Base-by-base conservation (phyloP, 768 basidiomycete species). In the Steccherinum ochraceum region DNA sequence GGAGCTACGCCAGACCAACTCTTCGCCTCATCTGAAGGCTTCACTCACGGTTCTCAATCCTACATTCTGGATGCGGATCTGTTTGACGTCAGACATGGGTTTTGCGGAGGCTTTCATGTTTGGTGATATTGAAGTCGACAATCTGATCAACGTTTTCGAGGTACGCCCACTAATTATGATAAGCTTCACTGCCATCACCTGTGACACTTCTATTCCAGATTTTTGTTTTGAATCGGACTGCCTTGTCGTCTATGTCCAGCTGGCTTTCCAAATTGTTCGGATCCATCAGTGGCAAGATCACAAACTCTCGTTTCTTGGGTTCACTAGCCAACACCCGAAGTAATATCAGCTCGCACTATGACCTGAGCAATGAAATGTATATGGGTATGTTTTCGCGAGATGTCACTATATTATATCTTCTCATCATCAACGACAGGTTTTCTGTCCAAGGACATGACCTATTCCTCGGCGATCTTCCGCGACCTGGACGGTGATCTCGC, bases 91-190 rank as follows among this genome's bases (percentile, higher is more conserved):
- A 20, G 85, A 87, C 61, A 67, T 89, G 41, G 87, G 85, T 2
- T 87, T 89, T 57, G 74, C 82, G 3, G 87, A 89, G 64, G 80
- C 83, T 0, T 88, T 81, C 66, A 89, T 90, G 87, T 81, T 80
- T 50, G 84, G 86, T 5, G 86, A 89, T 42, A 79, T 86, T 24
- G 79, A 83, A 56, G 81, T 81, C 48, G 75, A 80, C 50, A 77
- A 86, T 57, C 71, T 90, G n/a, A 73, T 79, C 3, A 67, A 75
- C 2, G 64, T 87, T 0, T 88, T 88, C 68, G 67, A 77, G 64
- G 85, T 83, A 52, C 58, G 75, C 65, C 20, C 25, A 13, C 45
- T n/a, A n/a, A n/a, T n/a, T n/a, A n/a, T n/a, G n/a, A n/a, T n/a
- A n/a, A n/a, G n/a, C n/a, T n/a, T n/a, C n/a, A n/a, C n/a, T n/a